Evolutionary conservation across 768 basidiomycete genomes (phyloP), one percentile per base, ranked within the genome.

Genomic region (Gyrodon lividus): DNA sequence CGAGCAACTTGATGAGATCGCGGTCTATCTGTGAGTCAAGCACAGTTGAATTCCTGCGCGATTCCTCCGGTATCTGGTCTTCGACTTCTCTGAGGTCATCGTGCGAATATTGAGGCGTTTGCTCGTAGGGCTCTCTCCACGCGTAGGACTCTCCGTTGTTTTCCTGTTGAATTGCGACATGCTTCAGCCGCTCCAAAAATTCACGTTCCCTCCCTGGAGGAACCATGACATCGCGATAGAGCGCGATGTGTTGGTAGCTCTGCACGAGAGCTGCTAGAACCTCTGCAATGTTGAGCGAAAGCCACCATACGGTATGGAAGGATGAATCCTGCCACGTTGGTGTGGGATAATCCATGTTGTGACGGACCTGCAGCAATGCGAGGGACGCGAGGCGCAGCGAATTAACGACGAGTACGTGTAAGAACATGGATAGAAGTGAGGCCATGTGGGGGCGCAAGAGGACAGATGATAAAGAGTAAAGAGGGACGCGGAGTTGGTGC

Each of bases 281-380:
- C 57, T 89, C 90, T 4, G 82, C 84, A 6, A 78, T 68, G 12
- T 87, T 85, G 2, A 92, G 72, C 2, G 86, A 84, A 33, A 89
- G 70, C 84, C 84, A 89, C 88, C 89, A 91, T 4, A 87, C 80
- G 26, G 80, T 75, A 19, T 69, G 64, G 71, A 92, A 92, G 4
- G 81, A 78, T 1, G 72, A 61, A 55, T 83, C 75, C 49, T 67
- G 71, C 74, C 80, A 84, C 7, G 79, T 82, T 37, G 84, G 77
- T 28, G 66, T 70, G 43, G 74, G 64, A 52, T 62, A 61, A 24
- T 62, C 59, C 59, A 74, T 70, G 54, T 75, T 69, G 44, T 75
- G 73, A 30, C 77, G 76, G 43, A 83, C 73, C 33, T 75, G 72
- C 14, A 84, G 74, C 50, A 84, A 64, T 13, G 78, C 76, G 41